Evolutionary conservation across 306 rosid genomes (phyloP), one percentile per base, ranked within the genome.

Genomic region (Crataegus laevigata): DNA sequence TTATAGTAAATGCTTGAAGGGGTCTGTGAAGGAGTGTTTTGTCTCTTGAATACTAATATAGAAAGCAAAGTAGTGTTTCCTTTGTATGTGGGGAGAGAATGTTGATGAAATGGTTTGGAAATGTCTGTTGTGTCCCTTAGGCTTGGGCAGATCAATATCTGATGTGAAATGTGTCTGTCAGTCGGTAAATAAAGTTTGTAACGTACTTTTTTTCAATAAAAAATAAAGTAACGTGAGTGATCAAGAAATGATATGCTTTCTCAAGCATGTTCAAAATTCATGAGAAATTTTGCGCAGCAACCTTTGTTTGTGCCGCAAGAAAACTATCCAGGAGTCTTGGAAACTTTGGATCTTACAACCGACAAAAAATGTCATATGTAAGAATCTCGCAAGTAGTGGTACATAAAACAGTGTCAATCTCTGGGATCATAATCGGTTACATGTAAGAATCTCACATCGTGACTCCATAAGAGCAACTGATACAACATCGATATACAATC

Each of bases 1-100:
- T 85, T 30, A 62, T 87, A 50, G 91, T 88, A 51, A 90, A 90
- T 87, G 96, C 69, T 73, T 88, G 76, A 90, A 52, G 72, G 21
- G 38, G 55, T 9, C 69, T 9, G 30, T 40, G 40, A 42, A 59
- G 63, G 58, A n/a, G 15, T 61, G 3, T 69, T 32, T 36, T 8
- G 51, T 47, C 3, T 1, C 19, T 25, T 21, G 58, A 4, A 5
- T 59, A 6, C 11, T 59, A 26, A 29, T 69, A 8, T 21, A 10
- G 42, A 1, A 12, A 50, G 54, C 54, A 1, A 50, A 3, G 12
- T 32, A 26, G 14, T 62, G 38, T 29, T 1, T 29, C 19, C 11
- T 12, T 62, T 28, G 29, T 6, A 14, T 28, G 2, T 14, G 15
- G 6, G 66, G 18, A 25, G n/a, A 61, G 10, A 61, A 28, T 0